Percentiles rank a stretch among this genome's conserved stretches.
Evolutionary conservation across 108 stramenopile species (phyloP).

Genomic region (Nitzschia sp.): DNA sequence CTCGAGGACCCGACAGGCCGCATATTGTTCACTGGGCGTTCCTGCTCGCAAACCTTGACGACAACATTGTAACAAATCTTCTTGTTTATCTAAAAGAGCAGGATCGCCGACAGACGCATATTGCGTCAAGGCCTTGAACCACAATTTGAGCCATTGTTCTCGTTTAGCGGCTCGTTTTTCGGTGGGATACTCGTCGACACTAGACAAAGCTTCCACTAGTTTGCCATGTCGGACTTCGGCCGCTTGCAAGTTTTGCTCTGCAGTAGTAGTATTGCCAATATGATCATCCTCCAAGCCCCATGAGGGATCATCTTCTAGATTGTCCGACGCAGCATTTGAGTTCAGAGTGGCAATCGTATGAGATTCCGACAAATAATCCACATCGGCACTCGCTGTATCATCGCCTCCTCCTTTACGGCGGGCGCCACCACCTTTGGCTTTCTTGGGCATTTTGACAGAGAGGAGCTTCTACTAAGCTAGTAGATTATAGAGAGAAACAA

Average conservation of each 20-base stretch:
- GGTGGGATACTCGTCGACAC: slow-evolving; percentile 36
- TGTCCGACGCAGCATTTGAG: neutral
- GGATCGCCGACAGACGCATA: slow-evolving; percentile 46
- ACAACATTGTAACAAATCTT: slow-evolving; percentile 25
- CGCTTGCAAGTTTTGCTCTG: slow-evolving; percentile 1
- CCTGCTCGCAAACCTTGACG: slow-evolving; percentile 42
- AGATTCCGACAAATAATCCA: slow-evolving; percentile 41
- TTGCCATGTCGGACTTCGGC: slow-evolving; percentile 32
- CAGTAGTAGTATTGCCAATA: neutral
- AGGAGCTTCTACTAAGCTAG: too few relatives aligned
- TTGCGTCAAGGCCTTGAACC: slow-evolving; percentile 72
- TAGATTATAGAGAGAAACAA: too few relatives aligned
- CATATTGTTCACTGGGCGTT: slow-evolving; percentile 80
- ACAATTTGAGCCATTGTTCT: slow-evolving; percentile 47
- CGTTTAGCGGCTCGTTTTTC: slow-evolving; percentile 71
- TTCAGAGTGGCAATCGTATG: slow-evolving; percentile 50
- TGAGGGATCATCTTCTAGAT: slow-evolving; percentile 7
- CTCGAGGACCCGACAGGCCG: slow-evolving; percentile 81
- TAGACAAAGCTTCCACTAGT: slow-evolving; percentile 27
- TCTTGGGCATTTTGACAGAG: neutral
- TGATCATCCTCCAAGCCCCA: slow-evolving; percentile 47
- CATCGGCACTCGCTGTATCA: slow-evolving; percentile 9
- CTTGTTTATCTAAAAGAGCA: slow-evolving; percentile 23
- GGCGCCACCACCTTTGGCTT: neutral
- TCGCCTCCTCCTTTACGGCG: neutral